Evolutionary conservation across 495 filamentous ascomycete species (phyloP).

Genomic region (Talaromyces trachyspermus): DNA sequence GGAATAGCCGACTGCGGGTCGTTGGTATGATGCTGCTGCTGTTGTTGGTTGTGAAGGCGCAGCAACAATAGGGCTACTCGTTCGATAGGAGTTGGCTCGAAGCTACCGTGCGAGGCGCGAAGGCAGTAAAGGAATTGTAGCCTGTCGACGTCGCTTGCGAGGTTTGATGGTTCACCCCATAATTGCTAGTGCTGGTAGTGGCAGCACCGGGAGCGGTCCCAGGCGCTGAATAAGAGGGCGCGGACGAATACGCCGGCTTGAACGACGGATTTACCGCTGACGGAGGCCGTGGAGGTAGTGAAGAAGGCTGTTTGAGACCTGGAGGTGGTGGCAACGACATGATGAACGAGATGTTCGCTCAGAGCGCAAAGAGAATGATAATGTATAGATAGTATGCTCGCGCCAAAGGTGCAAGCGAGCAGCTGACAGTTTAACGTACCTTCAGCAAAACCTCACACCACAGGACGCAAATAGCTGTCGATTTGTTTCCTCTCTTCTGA

Average conservation of each 20-base stretch:
- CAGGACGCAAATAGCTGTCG: conserved; percentile 4
- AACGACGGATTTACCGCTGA: conserved; percentile 43
- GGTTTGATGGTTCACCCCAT: conserved; percentile 20
- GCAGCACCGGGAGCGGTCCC: conserved; percentile 19
- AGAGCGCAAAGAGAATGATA: too few relatives aligned
- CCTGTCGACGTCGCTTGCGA: conserved; percentile 17
- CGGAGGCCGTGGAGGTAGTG: conserved; percentile 73
- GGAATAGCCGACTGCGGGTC: conserved; percentile 28
- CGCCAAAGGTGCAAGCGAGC: conserved; percentile 2
- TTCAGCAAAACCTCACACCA: conserved; percentile 33
- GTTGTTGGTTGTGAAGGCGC: conserved; percentile 32
- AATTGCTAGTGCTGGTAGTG: conserved; percentile 19
- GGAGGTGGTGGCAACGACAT: conserved; percentile 93
- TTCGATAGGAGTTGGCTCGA: conserved; percentile 36
- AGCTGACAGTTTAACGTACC: conserved; percentile 45
- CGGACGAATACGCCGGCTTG: conserved; percentile 50
- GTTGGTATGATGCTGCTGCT: conserved; percentile 33
- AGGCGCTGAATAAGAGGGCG: conserved; percentile 27
- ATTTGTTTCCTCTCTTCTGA: too few relatives aligned
- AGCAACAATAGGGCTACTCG: conserved; percentile 34
- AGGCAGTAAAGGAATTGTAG: conserved; percentile 45
- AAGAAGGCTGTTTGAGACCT: conserved; percentile 69
- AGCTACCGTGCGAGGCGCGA: conserved; percentile 59
- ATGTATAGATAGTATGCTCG: too few relatives aligned
- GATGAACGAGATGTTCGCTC: conserved; percentile 64